Evolutionary conservation across 2,329 filamentous ascomycete genomes (phyloP), one percentile per base, ranked within the genome.

Genomic region (Graphiopsis chlorocephala): DNA sequence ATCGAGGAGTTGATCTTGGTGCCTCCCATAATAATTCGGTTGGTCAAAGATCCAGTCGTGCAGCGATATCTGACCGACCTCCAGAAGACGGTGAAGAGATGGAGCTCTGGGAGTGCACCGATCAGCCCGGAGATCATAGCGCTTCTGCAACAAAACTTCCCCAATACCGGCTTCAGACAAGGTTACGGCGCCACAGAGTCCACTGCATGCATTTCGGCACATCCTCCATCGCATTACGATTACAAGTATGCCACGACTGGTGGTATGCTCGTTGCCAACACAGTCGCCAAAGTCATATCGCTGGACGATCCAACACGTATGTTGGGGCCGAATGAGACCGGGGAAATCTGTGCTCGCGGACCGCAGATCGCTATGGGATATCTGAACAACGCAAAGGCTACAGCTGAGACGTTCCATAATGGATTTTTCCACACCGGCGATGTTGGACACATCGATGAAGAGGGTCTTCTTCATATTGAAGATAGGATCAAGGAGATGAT

Each of bases 111-210:
- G 6, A 86, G 86, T 0, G 87, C 87, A 0, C 87, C 87, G 0
- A 76, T 86, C 2, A 79, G 80, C 0, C 78, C 78, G 1, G 84
- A 89, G 70, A 83, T 90, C 62, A 80, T 89, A 23, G 78, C 82
- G 20, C 78, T 82, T 42, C 76, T 89, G 10, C 75, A 84, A 52
- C 75, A 79, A 57, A 82, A 80, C 57, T 89, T 88, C 68, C 87
- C 86, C 0, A 73, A 80, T 0, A 86, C 83, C 0, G 85, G 85
- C 0, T 87, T 89, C 74, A 86, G 86, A 69, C 87, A 89, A 71
- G 86, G 86, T 1, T 90, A 89, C 69, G 88, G 88, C n/a, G 89
- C 90, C 82, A 90, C 87, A 0, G 88, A 89, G 73, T 84, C 81
- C 0, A 89, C 85, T 69, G 82, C 80, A 1, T 88, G 85, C 68